Base-by-base conservation (phyloP, 257 asterid genomes). In the Jacaranda copaia region DNA sequence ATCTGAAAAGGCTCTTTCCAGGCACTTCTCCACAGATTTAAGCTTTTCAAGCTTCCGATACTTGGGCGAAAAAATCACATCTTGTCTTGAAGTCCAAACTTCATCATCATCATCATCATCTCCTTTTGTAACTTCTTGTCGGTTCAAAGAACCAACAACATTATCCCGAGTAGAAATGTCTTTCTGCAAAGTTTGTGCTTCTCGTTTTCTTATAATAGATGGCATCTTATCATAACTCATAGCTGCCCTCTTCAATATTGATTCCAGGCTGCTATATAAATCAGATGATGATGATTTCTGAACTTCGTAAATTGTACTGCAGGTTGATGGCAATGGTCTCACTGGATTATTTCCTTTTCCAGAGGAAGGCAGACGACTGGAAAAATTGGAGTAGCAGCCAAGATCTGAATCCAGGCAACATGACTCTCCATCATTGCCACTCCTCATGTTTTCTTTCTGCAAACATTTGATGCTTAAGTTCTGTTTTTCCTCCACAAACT, bases 171-270 rank as follows among this genome's bases (percentile, higher is more conserved):
- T 49, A 65, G 77, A 51, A 32, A 51, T 38, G 5, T 62, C 73
- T 14, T 55, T 56, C 42, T 53, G 71, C 72, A 68, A 63, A 4
- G 38, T 15, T 18, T 51, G 74, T 16, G 60, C 18, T 15, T 70
- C 56, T 5, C 81, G 79, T 67, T 71, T 86, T 63, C 90, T 84
- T 38, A 88, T 81, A 12, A 86, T 88, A n/a, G 88, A 81, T 0
- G 88, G 89, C 38, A 46, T 52, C 3, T 80, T 78, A 3, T 69
- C 64, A 12, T 63, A 88, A 65, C 52, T 86, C 83, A 38, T 43
- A 8, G 87, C 89, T 15, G 84, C 83, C 7, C 16, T 78, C 84
- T 74, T 84, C 58, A 82, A 42, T 10, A 75, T 57, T 15, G 86
- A 52, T 38, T 15, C 42, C 1, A 73, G 75, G 51, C 80, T 72